Base-by-base conservation (phyloP, 73 alveolate genomes). In the Durusdinium trenchii region DNA sequence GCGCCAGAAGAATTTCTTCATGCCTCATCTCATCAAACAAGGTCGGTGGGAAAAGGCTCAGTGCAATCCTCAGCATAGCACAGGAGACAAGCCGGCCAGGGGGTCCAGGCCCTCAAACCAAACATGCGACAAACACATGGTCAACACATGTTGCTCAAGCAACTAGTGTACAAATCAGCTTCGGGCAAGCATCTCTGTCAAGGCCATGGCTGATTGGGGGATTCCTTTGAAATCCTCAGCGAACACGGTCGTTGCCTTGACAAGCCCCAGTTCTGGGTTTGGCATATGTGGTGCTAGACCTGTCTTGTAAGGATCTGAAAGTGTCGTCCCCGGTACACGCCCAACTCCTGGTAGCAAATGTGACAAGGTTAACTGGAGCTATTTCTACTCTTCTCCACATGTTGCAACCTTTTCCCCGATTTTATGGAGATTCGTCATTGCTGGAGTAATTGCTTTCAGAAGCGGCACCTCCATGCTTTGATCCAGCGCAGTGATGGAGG, bases 401-500 rank as follows among this genome's bases (percentile, higher is more conserved):
- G 18, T 60, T 60, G 18, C 73, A 60, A 23, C 73, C 73, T 60
- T 60, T 60, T 60, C 73, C 73, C 73, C n/a, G 18, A 32, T 60
- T 23, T 23, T 60, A 23, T 23, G 30, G 73, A 26, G 89, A n/a
- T n/a, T n/a, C n/a, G n/a, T n/a, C n/a, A n/a, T n/a, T n/a, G n/a
- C n/a, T n/a, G n/a, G n/a, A n/a, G n/a, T n/a, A n/a, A n/a, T n/a
- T n/a, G n/a, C n/a, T n/a, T n/a, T n/a, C n/a, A n/a, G n/a, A n/a
- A n/a, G 60, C 23, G 32, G 62, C 18, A 42, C 85, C 81, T 91
- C 90, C 61, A 47, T 38, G 38, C 79, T 54, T n/a, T 91, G 98
- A 76, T 91, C 98, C 76, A 91, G 98, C 51, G 98, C 98, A 35
- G 78, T 69, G 61, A 91, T 48, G 82, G 98, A 91, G 12, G 98